These are phyloP conservation scores for Schizopora paradoxa DNA, from an alignment of 1,284 basidiomycete species.

Conservation along the genomic window DNA sequence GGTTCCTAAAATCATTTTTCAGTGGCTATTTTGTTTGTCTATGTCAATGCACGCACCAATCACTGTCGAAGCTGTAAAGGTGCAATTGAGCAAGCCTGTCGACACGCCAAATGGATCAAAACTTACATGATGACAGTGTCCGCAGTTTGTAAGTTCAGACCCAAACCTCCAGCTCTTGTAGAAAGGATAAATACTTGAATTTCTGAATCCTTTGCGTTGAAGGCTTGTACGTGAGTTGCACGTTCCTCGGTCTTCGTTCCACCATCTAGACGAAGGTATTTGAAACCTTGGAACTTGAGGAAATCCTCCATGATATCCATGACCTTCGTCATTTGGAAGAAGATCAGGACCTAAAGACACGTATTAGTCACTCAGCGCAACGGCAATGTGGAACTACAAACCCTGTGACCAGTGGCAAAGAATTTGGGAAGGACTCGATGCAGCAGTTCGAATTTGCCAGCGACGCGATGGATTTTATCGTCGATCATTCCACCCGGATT, in stretches of 20 bases:
- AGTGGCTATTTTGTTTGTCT: constrained; percentile 22
- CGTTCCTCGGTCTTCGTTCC: constrained; percentile 98
- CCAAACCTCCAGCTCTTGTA: constrained; percentile 95
- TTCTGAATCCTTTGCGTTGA: constrained; percentile 89
- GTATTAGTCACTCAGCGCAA: constrained; percentile 5
- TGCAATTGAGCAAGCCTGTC: constrained; percentile 1
- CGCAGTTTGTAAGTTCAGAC: constrained; percentile 96
- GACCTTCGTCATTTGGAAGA: constrained; percentile 99
- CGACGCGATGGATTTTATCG: constrained; percentile 81
- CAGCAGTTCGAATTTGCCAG: constrained; percentile 96
- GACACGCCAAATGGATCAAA: constrained; percentile 19
- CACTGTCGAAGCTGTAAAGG: constrained; percentile 77
- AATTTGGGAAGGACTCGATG: constrained; percentile 93
- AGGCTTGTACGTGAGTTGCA: constrained; percentile 82
- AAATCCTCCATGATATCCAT: constrained; percentile 99
- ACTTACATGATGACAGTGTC: constrained; percentile 98
- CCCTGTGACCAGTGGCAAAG: constrained; percentile 88
- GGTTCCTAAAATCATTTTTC: constrained; percentile 65
- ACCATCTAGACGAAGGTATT: constrained; percentile 94
- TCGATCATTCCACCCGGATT: constrained; percentile 79
- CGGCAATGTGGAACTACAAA: constrained; percentile 31
- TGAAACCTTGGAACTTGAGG: constrained; percentile 84
- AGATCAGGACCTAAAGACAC: constrained; percentile 77
- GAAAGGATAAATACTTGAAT: constrained; percentile 95
- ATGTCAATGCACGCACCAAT: constrained; percentile 49